Evolutionary conservation across 75 land plant species (phyloP), one percentile per base, ranked within the genome.

Genomic region (Ceratopteris richardii): DNA sequence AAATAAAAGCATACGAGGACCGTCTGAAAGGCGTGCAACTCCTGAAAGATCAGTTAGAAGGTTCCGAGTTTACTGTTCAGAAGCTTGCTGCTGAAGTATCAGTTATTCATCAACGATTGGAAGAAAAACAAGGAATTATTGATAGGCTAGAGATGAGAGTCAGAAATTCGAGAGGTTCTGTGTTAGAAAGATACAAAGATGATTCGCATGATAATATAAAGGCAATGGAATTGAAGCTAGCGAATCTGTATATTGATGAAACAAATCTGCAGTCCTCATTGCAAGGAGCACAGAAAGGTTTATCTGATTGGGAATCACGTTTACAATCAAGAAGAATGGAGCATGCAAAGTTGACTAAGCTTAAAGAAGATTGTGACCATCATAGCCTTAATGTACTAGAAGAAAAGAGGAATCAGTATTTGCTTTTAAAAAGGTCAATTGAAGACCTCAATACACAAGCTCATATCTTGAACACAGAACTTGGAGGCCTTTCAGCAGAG

Each of bases 51-150:
- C 19, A 28, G 22, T 21, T 59, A 29, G 64, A 27, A 0, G 29
- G 29, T 41, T 19, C 31, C 17, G 36, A 46, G 17, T 30, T 27
- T 24, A 12, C 25, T 25, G 27, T 44, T 5, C 17, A 61, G 31
- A 66, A 48, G 29, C 53, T 66, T 60, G n/a, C 12, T 5, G 19
- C 36, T 36, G 44, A 39, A 25, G 13, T 59, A 16, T 29, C 37
- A 13, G 29, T 28, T 40, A 27, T 66, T 9, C 27, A 60, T 27
- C 0, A 31, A 13, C 48, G 57, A 24, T 31, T 66, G 20, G 53
- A 59, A 60, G 37, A 61, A 56, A 66, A 62, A 31, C 40, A 43
- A 66, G 52, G 17, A 29, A 23, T 43, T 26, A 18, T 60, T 2
- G 62, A 20, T n/a, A 66, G 52, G 21, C 37, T 60, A 20, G 43